phyloP scores from a whole-genome alignment of 805 yeast genomes.

The Ogataea corticis region DNA sequence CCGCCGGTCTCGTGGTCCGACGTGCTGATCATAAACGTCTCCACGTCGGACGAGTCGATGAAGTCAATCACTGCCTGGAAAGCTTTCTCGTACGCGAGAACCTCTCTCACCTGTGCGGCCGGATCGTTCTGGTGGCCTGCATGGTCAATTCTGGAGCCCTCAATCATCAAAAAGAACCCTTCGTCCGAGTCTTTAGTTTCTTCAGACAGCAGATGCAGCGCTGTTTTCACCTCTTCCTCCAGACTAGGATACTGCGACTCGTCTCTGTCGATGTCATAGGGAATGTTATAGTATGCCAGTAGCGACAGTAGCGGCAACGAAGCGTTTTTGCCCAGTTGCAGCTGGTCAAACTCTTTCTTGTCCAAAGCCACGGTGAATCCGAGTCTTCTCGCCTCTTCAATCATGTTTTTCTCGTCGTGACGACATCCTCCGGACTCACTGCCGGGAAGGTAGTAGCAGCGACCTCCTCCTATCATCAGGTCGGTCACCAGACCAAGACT shows the following conservation, averaged over 20 bases:
- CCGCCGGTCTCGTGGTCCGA: constrained; percentile 98
- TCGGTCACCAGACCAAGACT: constrained; percentile 80
- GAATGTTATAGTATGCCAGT: constrained; percentile 75
- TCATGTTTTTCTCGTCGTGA: constrained; percentile 65
- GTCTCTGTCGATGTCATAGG: constrained; percentile 80
- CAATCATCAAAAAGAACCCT: constrained; percentile 85
- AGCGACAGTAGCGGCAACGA: constrained; percentile 74
- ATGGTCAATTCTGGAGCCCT: constrained; percentile 93
- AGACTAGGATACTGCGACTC: constrained; percentile 65
- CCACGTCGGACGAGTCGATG: constrained; percentile 66
- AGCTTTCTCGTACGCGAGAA: constrained; percentile 82
- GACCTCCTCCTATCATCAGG: constrained; percentile 88
- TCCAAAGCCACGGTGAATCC: constrained; percentile 70
- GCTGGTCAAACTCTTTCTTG: constrained; percentile 57
- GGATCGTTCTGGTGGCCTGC: constrained; percentile 96
- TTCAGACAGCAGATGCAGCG: constrained; percentile 62
- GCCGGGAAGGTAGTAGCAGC: constrained; percentile 73
- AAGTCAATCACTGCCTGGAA: constrained; percentile 72
- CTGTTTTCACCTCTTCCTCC: constrained; percentile 75
- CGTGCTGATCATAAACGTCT: constrained; percentile 77
- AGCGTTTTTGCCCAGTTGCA: constrained; percentile 61
- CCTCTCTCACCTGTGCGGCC: constrained; percentile 91
- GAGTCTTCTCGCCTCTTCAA: constrained; percentile 56
- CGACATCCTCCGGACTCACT: constrained; percentile 62
- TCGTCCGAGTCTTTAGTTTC: constrained; percentile 72